Base-by-base conservation (phyloP, 768 basidiomycete genomes). In the Filobasidium wieringae region DNA sequence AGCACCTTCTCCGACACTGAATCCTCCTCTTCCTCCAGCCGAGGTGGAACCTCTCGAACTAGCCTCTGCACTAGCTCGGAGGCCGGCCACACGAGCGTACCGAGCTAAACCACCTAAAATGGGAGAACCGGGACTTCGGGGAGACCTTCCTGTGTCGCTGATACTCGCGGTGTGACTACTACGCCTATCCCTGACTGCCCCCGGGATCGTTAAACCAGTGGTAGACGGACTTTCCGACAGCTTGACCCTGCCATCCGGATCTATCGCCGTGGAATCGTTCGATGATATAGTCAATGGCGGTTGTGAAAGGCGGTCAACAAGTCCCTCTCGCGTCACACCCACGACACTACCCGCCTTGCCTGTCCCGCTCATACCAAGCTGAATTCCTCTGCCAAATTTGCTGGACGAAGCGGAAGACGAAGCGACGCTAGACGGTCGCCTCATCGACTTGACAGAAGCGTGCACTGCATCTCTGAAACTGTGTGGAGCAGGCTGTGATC, bases 1-100 rank as follows among this genome's bases (percentile, higher is more conserved):
- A 22, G 59, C 59, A 6, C 59, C 59, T 17, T 55, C 41, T 9
- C 59, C 59, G 22, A 55, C 39, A 26, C 54, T 33, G 3, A 31
- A 9, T 11, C 52, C 24, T 9, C n/a, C 30, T 11, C 52, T 34
- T 19, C 52, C 30, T 2, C 7, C 33, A n/a, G 11, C 39, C 27
- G 54, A 17, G 8, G 52, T 19, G 22, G 52, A 19, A 7, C 24
- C 31, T 3, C 5, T 15, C 22, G 34, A 51, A 14, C 24, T 22
- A 17, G 33, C 26, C 5, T 27, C 36, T 3, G 33, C 3, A 39
- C 29, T 36, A 22, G 31, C 17, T 39, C 36, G 32, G n/a, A 53
- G n/a, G 7, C 31, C 31, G 12, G 36, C 52, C 24, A 32, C 33
- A 8, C 31, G 52, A 39, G 24, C 36, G 12, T 5, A 36, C 24